Conservation (phyloP, 768 basidiomycete genomes). For the Phlebiopsis gigantea region DNA sequence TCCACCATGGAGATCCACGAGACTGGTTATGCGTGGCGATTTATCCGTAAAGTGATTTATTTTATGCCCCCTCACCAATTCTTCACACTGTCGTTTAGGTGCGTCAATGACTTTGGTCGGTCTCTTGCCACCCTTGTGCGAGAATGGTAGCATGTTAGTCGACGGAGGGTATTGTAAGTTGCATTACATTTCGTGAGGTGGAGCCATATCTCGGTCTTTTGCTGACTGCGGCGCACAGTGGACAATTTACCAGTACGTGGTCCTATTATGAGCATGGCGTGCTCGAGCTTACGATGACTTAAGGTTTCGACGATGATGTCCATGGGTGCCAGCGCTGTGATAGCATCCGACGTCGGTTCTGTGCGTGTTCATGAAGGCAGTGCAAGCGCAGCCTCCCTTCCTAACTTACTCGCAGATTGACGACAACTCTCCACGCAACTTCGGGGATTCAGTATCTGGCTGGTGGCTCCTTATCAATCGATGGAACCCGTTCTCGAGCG, state of each 20-base stretch:
- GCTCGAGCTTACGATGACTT: background rate
- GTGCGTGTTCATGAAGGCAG: slow-evolving; percentile 37
- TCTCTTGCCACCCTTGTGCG: slow-evolving; percentile 88
- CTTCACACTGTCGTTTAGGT: slow-evolving; percentile 37
- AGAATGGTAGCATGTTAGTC: slow-evolving; percentile 88
- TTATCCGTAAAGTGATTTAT: slow-evolving; percentile 52
- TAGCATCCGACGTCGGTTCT: slow-evolving; percentile 90
- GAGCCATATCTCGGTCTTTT: background rate
- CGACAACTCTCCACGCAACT: slow-evolving; percentile 91
- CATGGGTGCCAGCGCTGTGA: slow-evolving; percentile 84
- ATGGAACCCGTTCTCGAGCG: slow-evolving; percentile 86
- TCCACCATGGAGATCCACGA: slow-evolving; percentile 97
- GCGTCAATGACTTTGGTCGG: slow-evolving; percentile 98
- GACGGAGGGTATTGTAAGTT: slow-evolving; percentile 82
- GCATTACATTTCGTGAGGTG: background rate
- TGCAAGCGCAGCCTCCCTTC: background rate
- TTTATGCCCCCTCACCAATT: background rate
- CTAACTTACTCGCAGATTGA: slow-evolving; percentile 51
- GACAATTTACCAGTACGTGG: slow-evolving; percentile 12
- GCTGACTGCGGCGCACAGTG: slow-evolving; percentile 1
- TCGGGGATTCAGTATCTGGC: slow-evolving; percentile 92
- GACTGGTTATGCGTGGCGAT: slow-evolving; percentile 98
- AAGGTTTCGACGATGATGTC: slow-evolving; percentile 89
- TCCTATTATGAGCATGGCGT: too few relatives aligned
- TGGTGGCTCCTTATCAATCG: slow-evolving; percentile 94